phyloP scores from a whole-genome alignment of 345 rosid species.

The Kandelia obovata region DNA sequence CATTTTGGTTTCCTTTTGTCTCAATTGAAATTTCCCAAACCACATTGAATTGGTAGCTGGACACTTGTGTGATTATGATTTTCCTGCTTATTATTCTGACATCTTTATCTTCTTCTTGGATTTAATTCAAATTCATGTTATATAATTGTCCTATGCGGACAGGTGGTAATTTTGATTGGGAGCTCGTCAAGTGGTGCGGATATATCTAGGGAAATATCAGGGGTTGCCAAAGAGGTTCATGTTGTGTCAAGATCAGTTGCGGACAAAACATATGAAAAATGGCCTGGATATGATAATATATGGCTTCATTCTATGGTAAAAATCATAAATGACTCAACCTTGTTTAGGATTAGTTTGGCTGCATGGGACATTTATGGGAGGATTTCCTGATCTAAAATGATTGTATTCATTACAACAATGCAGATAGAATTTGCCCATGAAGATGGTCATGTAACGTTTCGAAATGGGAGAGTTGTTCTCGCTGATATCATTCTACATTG shows the following conservation, averaged over 20 bases:
- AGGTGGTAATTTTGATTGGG: conserved; percentile 76
- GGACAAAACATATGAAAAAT: conserved; percentile 40
- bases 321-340: conserved; percentile 2
- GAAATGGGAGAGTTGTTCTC: conserved; percentile 38
- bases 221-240: conserved; percentile 79
- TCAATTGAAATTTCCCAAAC: background rate
- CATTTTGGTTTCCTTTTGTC: background rate
- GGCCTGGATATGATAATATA: conserved; percentile 45
- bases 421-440: conserved; percentile 56
- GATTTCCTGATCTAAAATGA: conserved; percentile 16
- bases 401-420: conserved; percentile 15
- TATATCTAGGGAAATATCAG: conserved; percentile 64
- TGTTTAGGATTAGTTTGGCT: conserved; percentile 4
- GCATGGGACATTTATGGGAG: conserved; percentile 7
- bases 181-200: conserved; percentile 63
- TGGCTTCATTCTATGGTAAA: conserved; percentile 88
- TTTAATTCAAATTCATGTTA: conserved; percentile 1
- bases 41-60: background rate
- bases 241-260: conserved; percentile 54
- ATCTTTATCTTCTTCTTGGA: too few species aligned
- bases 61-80: background rate
- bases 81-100: conserved; percentile 4
- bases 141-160: conserved; percentile 9
- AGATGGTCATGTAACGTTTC: conserved; percentile 66
- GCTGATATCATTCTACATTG: conserved; percentile 76